Conservation (phyloP, 495 filamentous ascomycete genomes). For the Friedmanniomyces simplex region DNA sequence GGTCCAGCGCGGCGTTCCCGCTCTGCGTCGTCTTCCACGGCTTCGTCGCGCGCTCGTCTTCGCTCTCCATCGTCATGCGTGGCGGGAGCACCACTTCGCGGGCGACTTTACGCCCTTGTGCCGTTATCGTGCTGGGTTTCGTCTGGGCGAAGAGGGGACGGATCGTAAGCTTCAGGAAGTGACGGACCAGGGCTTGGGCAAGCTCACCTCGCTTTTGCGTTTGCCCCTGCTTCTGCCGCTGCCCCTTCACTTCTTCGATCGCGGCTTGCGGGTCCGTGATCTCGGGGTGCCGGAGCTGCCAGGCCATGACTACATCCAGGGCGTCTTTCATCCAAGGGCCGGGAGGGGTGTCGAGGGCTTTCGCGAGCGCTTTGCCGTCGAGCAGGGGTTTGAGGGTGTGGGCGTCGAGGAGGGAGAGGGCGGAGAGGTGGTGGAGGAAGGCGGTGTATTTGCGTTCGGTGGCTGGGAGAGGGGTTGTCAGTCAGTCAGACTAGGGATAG, state of each 20-base stretch:
- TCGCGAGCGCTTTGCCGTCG: conserved; percentile 48
- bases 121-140: conserved; percentile 18
- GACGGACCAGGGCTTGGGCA: conserved; percentile 25
- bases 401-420: conserved; percentile 36
- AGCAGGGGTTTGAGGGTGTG: conserved; percentile 36
- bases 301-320: conserved; percentile 60
- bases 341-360: conserved; percentile 47
- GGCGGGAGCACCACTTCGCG: conserved; percentile 5
- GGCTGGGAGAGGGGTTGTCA: conserved; percentile 27
- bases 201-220: conserved; percentile 36
- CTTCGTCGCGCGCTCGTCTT: conserved; percentile 41
- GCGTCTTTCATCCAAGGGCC: conserved; percentile 74
- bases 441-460: conserved; percentile 39
- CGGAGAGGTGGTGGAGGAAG: conserved; percentile 45
- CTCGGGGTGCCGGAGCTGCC: conserved; percentile 75
- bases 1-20: conserved; percentile 45
- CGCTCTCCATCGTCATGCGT: conserved; percentile 17
- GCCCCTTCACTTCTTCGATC: conserved; percentile 49
- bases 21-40: conserved; percentile 61
- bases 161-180: conserved; percentile 35
- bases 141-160: conserved; percentile 32
- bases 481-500: background rate
- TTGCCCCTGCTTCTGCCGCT: too few relatives aligned
- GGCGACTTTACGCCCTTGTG: conserved; percentile 20
- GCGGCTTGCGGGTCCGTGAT: conserved; percentile 47